Conservation (phyloP, 495 filamentous ascomycete species). For the Hypoxylon perforatum region DNA sequence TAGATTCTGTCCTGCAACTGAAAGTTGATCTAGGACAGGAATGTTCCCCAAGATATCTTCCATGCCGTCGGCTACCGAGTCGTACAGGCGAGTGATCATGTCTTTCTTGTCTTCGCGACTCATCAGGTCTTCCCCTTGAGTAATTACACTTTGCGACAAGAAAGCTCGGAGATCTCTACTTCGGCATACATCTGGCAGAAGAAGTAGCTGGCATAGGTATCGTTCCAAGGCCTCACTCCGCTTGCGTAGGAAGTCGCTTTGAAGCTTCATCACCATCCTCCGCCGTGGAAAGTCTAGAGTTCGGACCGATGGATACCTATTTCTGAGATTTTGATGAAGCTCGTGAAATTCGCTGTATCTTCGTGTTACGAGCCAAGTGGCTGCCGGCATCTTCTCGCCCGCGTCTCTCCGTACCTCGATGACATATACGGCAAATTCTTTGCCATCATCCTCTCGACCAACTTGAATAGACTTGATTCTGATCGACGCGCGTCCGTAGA, state of each 20-base stretch:
- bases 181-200: conserved; percentile 91
- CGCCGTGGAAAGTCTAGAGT: conserved; percentile 91
- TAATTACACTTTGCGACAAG: conserved; percentile 87
- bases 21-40: conserved; percentile 93
- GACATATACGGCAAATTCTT: conserved; percentile 93
- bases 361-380: conserved; percentile 81
- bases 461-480: conserved; percentile 93
- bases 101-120: conserved; percentile 77
- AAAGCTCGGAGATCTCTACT: conserved; percentile 93
- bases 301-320: conserved; percentile 85
- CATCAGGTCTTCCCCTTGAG: conserved; percentile 57
- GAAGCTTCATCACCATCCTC: conserved; percentile 94
- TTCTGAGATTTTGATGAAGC: conserved; percentile 87
- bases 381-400: conserved; percentile 87
- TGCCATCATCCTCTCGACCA: conserved; percentile 89
- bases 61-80: conserved; percentile 96
- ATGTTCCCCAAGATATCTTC: conserved; percentile 97
- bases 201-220: conserved; percentile 85
- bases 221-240: conserved; percentile 82
- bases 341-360: conserved; percentile 98
- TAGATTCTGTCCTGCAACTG: conserved; percentile 89
- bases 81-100: conserved; percentile 93
- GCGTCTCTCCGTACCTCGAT: conserved; percentile 91
- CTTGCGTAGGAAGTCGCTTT: conserved; percentile 94
- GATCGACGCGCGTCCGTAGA: conserved; percentile 90